These are phyloP conservation scores for Botryotinia convoluta DNA, from an alignment of 2,329 filamentous ascomycete species.

Conservation along the genomic window DNA sequence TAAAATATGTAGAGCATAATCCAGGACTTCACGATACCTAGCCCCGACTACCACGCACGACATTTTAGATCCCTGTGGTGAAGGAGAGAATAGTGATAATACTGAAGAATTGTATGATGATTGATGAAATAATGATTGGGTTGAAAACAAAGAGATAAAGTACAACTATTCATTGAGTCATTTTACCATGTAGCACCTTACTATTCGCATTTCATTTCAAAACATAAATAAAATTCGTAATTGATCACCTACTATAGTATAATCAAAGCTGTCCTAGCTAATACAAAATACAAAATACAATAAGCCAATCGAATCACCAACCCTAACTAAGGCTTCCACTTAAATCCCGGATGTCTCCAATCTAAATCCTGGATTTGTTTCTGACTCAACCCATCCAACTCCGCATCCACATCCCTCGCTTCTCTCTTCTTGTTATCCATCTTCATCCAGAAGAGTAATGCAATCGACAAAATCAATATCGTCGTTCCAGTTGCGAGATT, in stretches of 20 bases:
- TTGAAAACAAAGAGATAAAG: neutral
- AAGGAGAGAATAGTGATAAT: neutral
- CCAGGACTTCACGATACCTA: too few species aligned
- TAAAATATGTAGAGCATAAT: too few species aligned
- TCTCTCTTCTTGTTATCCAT: constrained; percentile 59
- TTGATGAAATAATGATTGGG: neutral
- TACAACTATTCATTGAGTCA: neutral
- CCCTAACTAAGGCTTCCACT: constrained; percentile 47
- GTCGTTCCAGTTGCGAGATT: constrained; percentile 62
- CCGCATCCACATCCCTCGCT: constrained; percentile 52
- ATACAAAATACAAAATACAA: neutral
- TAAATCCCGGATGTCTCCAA: constrained; percentile 64
- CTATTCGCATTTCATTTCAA: neutral
- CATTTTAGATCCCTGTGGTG: neutral
- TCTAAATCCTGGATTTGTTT: constrained; percentile 59
- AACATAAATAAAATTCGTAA: neutral
- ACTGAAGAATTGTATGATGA: neutral
- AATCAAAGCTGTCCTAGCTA: neutral
- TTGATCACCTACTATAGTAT: too few species aligned
- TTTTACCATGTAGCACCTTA: neutral
- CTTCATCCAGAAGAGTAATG: constrained; percentile 58
- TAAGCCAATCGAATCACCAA: neutral
- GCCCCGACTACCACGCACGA: too few species aligned
- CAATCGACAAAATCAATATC: constrained; percentile 51
- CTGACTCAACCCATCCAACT: constrained; percentile 52